Conservation (phyloP, 352 stramenopile species). For the Saprolegnia diclina region DNA sequence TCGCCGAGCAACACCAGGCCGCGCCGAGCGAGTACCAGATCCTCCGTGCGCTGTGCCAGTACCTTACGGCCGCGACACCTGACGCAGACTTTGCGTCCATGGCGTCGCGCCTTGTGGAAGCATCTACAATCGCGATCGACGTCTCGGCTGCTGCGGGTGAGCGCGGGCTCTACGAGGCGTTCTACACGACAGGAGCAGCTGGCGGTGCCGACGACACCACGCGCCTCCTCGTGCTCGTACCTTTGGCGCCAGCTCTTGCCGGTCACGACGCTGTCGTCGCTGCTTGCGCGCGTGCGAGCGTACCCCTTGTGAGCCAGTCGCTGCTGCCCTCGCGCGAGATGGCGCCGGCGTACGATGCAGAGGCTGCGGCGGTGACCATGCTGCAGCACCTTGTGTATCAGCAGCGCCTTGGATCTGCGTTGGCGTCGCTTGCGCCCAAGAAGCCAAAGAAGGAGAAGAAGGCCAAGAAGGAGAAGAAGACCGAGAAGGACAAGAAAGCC, state of each 20-base stretch:
- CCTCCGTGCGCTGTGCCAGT: conserved; percentile 3
- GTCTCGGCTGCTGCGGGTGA: background rate
- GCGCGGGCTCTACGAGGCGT: background rate
- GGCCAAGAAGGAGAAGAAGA: background rate
- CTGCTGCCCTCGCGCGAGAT: background rate
- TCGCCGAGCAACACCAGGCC: conserved; percentile 9
- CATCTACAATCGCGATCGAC: background rate
- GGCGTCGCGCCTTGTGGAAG: background rate
- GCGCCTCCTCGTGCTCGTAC: background rate
- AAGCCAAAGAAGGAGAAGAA: background rate
- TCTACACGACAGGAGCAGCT: background rate
- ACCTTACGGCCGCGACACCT: no score
- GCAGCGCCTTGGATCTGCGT: conserved; percentile 1
- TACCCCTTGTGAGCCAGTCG: background rate
- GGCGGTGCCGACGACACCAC: background rate
- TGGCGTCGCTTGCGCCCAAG: background rate
- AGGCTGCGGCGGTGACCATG: conserved; percentile 21
- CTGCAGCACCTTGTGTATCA: conserved; percentile 19
- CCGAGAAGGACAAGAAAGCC: background rate
- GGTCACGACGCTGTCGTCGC: background rate
- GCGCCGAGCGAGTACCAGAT: conserved; percentile 20
- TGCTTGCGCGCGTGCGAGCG: background rate
- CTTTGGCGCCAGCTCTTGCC: no score
- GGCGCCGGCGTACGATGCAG: background rate
- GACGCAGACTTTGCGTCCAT: background rate